Evolutionary conservation across 129 eudicot genomes (phyloP).

Genomic region (Arctium lappa): DNA sequence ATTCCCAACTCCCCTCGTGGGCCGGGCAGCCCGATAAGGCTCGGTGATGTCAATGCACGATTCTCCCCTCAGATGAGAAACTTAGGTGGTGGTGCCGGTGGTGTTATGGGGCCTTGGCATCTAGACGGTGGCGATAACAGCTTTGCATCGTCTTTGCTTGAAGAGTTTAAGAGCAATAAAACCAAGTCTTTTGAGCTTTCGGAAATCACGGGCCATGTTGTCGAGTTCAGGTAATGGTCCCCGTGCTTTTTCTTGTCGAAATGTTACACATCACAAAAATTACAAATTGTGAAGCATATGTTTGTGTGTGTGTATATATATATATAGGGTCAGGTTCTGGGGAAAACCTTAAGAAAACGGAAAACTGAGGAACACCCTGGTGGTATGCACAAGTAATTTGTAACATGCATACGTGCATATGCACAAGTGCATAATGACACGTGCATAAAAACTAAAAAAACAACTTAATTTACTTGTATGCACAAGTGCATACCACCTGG

Average conservation of each 20-base stretch:
- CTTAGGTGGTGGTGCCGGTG: constrained; percentile 46
- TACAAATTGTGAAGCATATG: too few relatives aligned
- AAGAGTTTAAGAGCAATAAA: constrained; percentile 94
- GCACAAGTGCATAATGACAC: too few relatives aligned
- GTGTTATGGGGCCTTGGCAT: constrained; percentile 83
- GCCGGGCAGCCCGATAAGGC: constrained; percentile 91
- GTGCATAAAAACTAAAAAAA: too few relatives aligned
- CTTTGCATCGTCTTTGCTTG: constrained; percentile 74
- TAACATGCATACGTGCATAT: too few relatives aligned
- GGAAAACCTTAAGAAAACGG: too few relatives aligned
- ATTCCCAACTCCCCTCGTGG: constrained; percentile 75
- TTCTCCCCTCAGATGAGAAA: constrained; percentile 67
- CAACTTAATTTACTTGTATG: too few relatives aligned
- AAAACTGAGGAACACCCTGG: too few relatives aligned
- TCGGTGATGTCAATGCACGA: constrained; percentile 60
- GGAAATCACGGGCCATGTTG: constrained; percentile 87
- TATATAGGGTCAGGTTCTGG: too few relatives aligned
- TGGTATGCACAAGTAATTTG: too few relatives aligned
- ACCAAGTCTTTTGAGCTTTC: constrained; percentile 87
- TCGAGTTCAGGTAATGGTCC: constrained; percentile 77
- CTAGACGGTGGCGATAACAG: constrained; percentile 61
- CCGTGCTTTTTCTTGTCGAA: neutral
- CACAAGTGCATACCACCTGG: too few relatives aligned
- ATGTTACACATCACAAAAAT: neutral
- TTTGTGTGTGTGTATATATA: too few relatives aligned